Conservation (phyloP, 2,329 filamentous ascomycete genomes). For the Nemania sp. region DNA sequence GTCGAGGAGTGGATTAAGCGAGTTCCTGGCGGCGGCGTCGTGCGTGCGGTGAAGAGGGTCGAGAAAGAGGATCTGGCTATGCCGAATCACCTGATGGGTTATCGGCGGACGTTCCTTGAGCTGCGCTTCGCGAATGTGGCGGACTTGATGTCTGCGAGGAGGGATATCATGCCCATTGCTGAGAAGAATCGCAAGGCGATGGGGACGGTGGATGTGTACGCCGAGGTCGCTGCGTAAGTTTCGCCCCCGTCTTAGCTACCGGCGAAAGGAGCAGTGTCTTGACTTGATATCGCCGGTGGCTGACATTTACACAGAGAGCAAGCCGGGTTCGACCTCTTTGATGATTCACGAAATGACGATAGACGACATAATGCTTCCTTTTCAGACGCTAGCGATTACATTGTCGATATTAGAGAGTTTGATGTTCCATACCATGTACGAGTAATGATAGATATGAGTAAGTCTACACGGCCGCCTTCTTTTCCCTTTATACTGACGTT, state of each 20-base stretch:
- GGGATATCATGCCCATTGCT: constrained; percentile 83
- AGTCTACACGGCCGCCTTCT: constrained; percentile 2
- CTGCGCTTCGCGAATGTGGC: constrained; percentile 84
- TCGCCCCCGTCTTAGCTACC: background rate
- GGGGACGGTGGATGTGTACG: constrained; percentile 97
- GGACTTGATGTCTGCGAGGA: constrained; percentile 82
- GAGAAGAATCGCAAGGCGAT: constrained; percentile 97
- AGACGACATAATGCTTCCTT: constrained; percentile 74
- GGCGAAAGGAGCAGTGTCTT: background rate
- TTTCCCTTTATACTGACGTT: constrained; percentile 21
- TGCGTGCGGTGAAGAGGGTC: constrained; percentile 75
- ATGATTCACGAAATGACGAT: constrained; percentile 80
- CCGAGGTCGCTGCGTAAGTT: constrained; percentile 84
- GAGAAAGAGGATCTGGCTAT: constrained; percentile 93
- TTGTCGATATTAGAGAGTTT: constrained; percentile 98
- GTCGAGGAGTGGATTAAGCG: constrained; percentile 94
- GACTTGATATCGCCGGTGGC: background rate
- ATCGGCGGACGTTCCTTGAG: constrained; percentile 84
- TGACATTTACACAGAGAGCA: constrained; percentile 36
- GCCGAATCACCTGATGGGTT: constrained; percentile 94
- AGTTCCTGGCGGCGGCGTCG: constrained; percentile 74
- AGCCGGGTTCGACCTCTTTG: constrained; percentile 82
- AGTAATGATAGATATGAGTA: constrained; percentile 93
- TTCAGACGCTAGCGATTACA: constrained; percentile 91
- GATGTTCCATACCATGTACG: constrained; percentile 99